Evolutionary conservation across 2,329 filamentous ascomycete species (phyloP).

Genomic region (Knufia petricola): DNA sequence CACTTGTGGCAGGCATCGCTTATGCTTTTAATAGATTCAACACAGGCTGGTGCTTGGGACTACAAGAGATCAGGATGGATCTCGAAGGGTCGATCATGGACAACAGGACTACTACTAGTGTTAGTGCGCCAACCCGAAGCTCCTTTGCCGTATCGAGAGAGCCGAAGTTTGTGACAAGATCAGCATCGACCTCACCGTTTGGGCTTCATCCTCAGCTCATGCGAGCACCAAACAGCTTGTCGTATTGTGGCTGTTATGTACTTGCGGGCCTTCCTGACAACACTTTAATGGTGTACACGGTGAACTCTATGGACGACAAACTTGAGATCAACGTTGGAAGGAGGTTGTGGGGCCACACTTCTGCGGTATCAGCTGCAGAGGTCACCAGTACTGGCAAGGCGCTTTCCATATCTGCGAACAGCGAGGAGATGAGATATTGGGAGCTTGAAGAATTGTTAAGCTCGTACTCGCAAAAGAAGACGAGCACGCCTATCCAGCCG

Average conservation of each 20-base stretch:
- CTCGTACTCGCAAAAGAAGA: constrained; percentile 30
- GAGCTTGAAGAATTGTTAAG: constrained; percentile 59
- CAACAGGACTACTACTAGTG: constrained; percentile 18
- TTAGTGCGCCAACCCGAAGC: constrained; percentile 16
- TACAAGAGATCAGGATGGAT: constrained; percentile 66
- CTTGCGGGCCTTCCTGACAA: constrained; percentile 79
- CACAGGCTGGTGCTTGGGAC: constrained; percentile 76
- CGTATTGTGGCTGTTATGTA: constrained; percentile 75
- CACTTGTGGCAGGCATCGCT: constrained; percentile 66
- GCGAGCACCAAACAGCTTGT: constrained; percentile 51
- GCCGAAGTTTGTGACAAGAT: constrained; percentile 20
- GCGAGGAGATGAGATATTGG: constrained; percentile 76
- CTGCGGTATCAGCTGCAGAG: constrained; percentile 74
- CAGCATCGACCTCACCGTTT: constrained; percentile 19
- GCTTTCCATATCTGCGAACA: constrained; percentile 75
- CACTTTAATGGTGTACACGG: constrained; percentile 71
- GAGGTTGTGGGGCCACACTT: constrained; percentile 84
- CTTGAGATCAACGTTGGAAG: constrained; percentile 64
- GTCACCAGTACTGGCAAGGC: constrained; percentile 79
- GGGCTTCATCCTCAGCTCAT: constrained; percentile 29
- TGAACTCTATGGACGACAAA: constrained; percentile 57
- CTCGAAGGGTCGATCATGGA: constrained; percentile 12
- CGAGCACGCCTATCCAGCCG: constrained; percentile 44
- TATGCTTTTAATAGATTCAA: constrained; percentile 70
- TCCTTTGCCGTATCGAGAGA: constrained; percentile 5